Base-by-base conservation (phyloP, 2,329 filamentous ascomycete species). In the Periglandula ipomoeae region DNA sequence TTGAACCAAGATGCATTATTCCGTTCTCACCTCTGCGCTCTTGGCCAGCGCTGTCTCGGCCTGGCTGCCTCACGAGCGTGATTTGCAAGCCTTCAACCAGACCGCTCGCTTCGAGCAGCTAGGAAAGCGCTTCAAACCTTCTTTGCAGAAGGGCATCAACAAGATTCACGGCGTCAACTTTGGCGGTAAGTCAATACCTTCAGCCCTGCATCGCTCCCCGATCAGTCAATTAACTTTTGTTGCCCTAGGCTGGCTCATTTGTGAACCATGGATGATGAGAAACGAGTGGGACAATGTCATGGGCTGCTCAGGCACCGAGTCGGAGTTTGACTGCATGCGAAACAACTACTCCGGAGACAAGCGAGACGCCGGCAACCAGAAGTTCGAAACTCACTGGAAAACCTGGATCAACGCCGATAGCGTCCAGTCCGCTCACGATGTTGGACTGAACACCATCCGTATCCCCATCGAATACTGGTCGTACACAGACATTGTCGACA, bases 401-500 rank as follows among this genome's bases (percentile, higher is more conserved):
- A 44, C 44, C 24, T 54, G 53, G 51, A 54, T 54, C 26, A 54
- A 49, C 19, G 40, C 52, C 5, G 51, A 30, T 11, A 66, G 64
- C 0, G 78, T 70, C 65, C 71, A 76, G 54, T 73, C 70, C 3
- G 58, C 71, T 45, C 57, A 65, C n/a, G 75, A 78, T 56, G 65
- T 79, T 47, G 74, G 74, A 0, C 58, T 78, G 35, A 77, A 79
- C 56, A 72, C 74, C 1, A 65, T 78, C 41, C 68, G 74, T 9
- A 72, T 79, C 19, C 74, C 75, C 0, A 66, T 78, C 3, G 76
- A 75, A 19, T 79, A 75, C 59, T 79, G 74, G 75, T 67, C 76
- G 32, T 61, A 71, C 27, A 70, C 74, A 52, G 65, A 65, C 38
- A 59, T 74, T 9, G 71, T 78, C n/a, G 65, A 73, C 50, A 55